Percentiles rank a stretch among this genome's conserved stretches.
phyloP scores from a whole-genome alignment of 192 early-diverging fungal genomes.

The Diversispora epigaea region DNA sequence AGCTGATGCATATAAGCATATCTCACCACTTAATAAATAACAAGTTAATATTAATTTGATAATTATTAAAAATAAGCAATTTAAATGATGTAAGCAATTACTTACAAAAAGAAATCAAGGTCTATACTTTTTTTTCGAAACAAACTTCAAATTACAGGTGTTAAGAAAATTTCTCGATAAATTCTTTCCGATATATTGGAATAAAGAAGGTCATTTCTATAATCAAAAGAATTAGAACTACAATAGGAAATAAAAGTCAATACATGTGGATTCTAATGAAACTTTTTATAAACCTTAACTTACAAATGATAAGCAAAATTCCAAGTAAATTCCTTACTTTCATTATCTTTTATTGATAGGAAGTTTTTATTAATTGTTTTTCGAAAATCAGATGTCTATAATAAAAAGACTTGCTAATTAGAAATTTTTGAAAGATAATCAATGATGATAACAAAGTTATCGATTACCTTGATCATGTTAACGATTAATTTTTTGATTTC shows the following conservation, averaged over 20 bases:
- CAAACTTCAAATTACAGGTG: not conserved
- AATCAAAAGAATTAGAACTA: slow-evolving; percentile 17
- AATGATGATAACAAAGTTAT: not conserved
- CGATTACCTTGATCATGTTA: no score
- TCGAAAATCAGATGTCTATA: not conserved
- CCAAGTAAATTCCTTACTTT: not conserved
- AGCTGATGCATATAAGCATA: slow-evolving; percentile 25
- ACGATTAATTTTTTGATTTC: not conserved
- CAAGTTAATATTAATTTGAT: not conserved
- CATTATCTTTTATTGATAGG: not conserved
- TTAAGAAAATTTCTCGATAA: no score
- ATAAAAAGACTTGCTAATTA: not conserved
- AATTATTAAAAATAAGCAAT: slow-evolving; percentile 1
- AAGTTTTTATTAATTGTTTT: slow-evolving; percentile 13
- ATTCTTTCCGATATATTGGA: slow-evolving; percentile 27
- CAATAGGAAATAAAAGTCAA: not conserved
- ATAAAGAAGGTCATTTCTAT: no score
- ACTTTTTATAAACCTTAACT: not conserved
- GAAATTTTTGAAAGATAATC: no score
- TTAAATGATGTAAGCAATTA: slow-evolving; percentile 10
- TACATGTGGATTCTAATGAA: not conserved
- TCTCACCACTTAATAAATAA: slow-evolving; percentile 28
- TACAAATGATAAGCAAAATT: no score
- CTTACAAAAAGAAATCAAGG: slow-evolving; percentile 29
- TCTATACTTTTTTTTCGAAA: not conserved